Conservation (phyloP, 164 flowering plant genomes). For the Chimonanthus praecox region DNA sequence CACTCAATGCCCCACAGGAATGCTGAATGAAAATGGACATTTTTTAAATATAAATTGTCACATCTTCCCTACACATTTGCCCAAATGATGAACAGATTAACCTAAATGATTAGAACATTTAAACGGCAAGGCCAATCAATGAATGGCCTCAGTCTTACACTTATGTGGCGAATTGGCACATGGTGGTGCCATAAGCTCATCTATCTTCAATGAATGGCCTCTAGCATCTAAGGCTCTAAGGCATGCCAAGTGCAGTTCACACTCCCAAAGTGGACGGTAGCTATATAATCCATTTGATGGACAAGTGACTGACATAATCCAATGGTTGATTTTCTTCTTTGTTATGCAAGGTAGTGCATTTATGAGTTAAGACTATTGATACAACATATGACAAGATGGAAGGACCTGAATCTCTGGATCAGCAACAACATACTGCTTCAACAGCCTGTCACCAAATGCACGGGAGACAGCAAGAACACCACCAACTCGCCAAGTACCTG, state of each 20-base stretch:
- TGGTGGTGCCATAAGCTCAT: background rate
- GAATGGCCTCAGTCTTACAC: background rate
- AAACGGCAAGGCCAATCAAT: background rate
- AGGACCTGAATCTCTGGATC: constrained; percentile 95
- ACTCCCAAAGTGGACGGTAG: too few relatives aligned
- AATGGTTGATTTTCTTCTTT: too few relatives aligned
- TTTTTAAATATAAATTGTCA: background rate
- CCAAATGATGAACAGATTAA: background rate
- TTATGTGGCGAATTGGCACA: background rate
- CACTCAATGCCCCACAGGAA: background rate
- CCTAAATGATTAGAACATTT: background rate
- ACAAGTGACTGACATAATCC: too few relatives aligned
- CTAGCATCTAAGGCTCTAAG: too few relatives aligned
- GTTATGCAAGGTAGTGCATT: too few relatives aligned
- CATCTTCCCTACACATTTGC: background rate
- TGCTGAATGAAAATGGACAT: background rate
- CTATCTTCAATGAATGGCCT: background rate
- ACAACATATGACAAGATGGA: background rate
- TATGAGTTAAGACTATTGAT: background rate
- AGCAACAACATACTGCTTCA: constrained; percentile 97
- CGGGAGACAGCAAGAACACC: constrained; percentile 99
- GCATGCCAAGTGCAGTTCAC: too few relatives aligned
- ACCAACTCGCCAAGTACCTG: constrained; percentile 99
- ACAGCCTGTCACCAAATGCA: constrained; percentile 94
- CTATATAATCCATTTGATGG: too few relatives aligned